These are phyloP conservation scores for Elasticomyces elasticus DNA, from an alignment of 495 filamentous ascomycete genomes.

Conservation along the genomic window DNA sequence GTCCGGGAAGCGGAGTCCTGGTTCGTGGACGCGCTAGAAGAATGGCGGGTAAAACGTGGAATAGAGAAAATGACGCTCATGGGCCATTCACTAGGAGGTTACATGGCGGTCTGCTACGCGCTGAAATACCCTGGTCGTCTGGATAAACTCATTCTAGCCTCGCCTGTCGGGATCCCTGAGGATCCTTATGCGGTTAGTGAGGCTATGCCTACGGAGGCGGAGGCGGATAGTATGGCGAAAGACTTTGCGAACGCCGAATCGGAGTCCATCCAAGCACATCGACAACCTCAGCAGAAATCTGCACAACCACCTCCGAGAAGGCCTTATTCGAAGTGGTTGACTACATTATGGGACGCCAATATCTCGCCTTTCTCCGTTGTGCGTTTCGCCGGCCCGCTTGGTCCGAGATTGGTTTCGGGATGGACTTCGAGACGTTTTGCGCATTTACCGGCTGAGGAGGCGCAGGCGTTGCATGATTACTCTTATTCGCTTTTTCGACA, in stretches of 20 bases:
- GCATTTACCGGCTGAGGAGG: conserved; percentile 71
- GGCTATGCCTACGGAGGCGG: conserved; percentile 64
- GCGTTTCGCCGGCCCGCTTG: conserved; percentile 81
- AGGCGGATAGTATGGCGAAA: conserved; percentile 51
- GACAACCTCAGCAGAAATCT: conserved; percentile 18
- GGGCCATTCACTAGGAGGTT: conserved; percentile 88
- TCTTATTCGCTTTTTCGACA: conserved; percentile 90
- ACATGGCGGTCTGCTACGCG: conserved; percentile 87
- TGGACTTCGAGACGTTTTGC: conserved; percentile 92
- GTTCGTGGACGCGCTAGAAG: conserved; percentile 93
- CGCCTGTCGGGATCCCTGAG: conserved; percentile 88
- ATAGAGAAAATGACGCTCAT: conserved; percentile 89
- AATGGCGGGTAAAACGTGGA: conserved; percentile 80
- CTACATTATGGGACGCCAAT: conserved; percentile 93
- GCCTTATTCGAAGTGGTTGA: conserved; percentile 71
- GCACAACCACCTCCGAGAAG: conserved; percentile 39
- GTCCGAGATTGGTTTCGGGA: conserved; percentile 82
- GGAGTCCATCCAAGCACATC: conserved; percentile 43
- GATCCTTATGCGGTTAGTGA: conserved; percentile 83
- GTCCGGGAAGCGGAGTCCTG: conserved; percentile 87
- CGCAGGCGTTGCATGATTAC: conserved; percentile 79
- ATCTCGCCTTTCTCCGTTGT: conserved; percentile 88
- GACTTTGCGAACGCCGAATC: conserved; percentile 69
- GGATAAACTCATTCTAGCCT: conserved; percentile 91
- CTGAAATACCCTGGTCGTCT: conserved; percentile 89